Evolutionary conservation across 1,139 yeast genomes (phyloP).

Genomic region (Taphrina populina): DNA sequence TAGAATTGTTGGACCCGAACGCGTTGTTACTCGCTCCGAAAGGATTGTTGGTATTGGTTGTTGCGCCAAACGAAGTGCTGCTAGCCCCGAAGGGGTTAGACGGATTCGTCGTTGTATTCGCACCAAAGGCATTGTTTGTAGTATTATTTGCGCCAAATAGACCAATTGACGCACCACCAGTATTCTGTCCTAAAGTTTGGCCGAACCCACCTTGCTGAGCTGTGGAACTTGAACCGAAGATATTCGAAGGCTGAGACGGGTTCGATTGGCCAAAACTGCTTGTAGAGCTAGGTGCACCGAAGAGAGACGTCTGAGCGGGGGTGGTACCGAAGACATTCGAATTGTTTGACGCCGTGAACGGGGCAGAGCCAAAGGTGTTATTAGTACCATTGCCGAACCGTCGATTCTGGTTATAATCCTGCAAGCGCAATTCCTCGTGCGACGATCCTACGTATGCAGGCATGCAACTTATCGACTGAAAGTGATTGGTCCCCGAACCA

Average conservation of each 20-base stretch:
- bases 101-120: conserved; percentile 38
- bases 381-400: conserved; percentile 52
- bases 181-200: too few species aligned
- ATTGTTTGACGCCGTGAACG: conserved; percentile 39
- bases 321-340: conserved; percentile 42
- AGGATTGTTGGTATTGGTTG: conserved; percentile 2
- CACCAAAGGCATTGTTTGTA: conserved; percentile 46
- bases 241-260: conserved; percentile 32
- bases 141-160: conserved; percentile 38
- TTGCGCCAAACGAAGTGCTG: too few species aligned
- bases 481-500: conserved; percentile 53
- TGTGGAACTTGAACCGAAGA: conserved; percentile 37
- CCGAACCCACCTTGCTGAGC: too few species aligned
- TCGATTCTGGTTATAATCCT: conserved; percentile 79
- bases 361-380: conserved; percentile 40
- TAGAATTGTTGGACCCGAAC: conserved; percentile 25
- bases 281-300: conserved; percentile 5
- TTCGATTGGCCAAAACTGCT: conserved; percentile 41
- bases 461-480: conserved; percentile 79
- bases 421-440: conserved; percentile 81
- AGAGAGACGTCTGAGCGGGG: conserved; percentile 6
- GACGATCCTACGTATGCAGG: conserved; percentile 82
- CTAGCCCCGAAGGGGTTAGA: conserved; percentile 38
- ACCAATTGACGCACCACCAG: conserved; percentile 40
- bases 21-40: conserved; percentile 31